Percentiles rank a stretch among this genome's conserved stretches.
These are phyloP conservation scores for Actinomucor elegans DNA, from an alignment of 371 early-diverging fungal species.

Conservation along the genomic window DNA sequence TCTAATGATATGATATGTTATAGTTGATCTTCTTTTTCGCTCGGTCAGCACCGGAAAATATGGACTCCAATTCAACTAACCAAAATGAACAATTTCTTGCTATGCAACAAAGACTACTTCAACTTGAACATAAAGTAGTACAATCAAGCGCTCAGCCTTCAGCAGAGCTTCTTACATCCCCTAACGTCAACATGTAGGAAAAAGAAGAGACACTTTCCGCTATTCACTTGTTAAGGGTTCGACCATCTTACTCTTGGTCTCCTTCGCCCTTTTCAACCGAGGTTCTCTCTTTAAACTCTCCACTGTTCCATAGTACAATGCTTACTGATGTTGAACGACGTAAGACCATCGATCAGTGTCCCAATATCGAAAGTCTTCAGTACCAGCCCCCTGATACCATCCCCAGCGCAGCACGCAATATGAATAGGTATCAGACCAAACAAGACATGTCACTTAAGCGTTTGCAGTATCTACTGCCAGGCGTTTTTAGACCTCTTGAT, in stretches of 20 bases:
- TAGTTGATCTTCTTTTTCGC: no score
- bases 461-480: no score
- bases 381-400: slow-evolving; percentile 12
- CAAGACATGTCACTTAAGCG: no score
- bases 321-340: no score
- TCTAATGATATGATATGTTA: background rate
- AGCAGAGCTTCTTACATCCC: background rate
- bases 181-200: background rate
- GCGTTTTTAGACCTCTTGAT: slow-evolving; percentile 11
- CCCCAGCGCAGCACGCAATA: background rate
- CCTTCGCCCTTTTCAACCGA: background rate
- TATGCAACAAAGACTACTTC: no score
- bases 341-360: slow-evolving; percentile 10
- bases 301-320: no score
- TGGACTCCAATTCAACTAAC: background rate
- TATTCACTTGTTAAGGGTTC: background rate
- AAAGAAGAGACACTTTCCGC: background rate
- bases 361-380: no score
- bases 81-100: background rate
- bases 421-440: slow-evolving; percentile 1
- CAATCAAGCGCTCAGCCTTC: no score
- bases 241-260: no score
- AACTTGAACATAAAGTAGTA: no score
- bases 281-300: background rate
- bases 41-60: background rate